Conservation (phyloP, 306 rosid species). For the Inga leiocalycina region DNA sequence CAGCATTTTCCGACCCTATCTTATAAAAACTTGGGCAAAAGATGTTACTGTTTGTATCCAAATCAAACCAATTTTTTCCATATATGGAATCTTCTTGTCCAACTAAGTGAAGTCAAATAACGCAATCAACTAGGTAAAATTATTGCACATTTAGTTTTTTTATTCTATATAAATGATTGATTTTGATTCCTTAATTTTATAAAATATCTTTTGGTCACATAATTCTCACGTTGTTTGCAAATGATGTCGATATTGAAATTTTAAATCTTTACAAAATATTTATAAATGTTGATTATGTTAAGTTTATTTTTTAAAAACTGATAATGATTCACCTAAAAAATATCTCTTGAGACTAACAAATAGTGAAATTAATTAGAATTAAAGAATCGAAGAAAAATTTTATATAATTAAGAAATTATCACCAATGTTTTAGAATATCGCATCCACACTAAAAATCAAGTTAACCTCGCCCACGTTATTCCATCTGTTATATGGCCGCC, state of each 20-base stretch:
- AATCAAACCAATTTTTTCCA: background rate
- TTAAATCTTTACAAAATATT: background rate
- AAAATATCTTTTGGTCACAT: background rate
- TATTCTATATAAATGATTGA: no score
- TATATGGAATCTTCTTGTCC: background rate
- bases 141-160: no score
- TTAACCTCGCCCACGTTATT: background rate
- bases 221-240: background rate
- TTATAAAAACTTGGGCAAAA: background rate
- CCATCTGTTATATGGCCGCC: background rate
- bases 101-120: background rate
- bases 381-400: no score
- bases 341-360: no score
- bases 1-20: background rate
- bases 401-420: background rate
- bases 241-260: no score
- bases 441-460: background rate
- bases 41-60: background rate
- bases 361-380: no score
- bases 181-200: background rate
- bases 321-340: background rate
- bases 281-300: background rate
- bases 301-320: background rate
- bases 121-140: background rate
- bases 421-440: background rate